Evolutionary conservation across 2,329 filamentous ascomycete species (phyloP).

Genomic region (Penicillium crustosum): DNA sequence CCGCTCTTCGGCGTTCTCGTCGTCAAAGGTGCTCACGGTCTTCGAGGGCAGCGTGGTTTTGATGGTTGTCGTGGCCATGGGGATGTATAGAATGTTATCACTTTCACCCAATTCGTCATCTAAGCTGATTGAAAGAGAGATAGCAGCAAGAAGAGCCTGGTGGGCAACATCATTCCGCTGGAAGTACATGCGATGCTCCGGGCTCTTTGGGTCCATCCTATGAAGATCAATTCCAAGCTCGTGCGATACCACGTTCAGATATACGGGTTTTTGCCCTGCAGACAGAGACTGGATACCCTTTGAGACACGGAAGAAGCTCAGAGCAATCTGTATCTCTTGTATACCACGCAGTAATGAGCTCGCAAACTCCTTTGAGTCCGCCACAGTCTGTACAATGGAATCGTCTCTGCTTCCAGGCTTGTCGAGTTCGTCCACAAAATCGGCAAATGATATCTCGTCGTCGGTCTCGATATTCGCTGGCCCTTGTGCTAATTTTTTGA

Average conservation of each 20-base stretch:
- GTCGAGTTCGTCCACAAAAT: slow-evolving; percentile 73
- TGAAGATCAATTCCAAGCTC: slow-evolving; percentile 93
- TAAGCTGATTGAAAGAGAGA: slow-evolving; percentile 87
- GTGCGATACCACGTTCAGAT: slow-evolving; percentile 89
- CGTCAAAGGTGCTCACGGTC: slow-evolving; percentile 75
- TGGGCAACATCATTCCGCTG: slow-evolving; percentile 89
- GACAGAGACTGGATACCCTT: slow-evolving; percentile 72
- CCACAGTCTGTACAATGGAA: slow-evolving; percentile 75
- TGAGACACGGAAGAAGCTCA: slow-evolving; percentile 85
- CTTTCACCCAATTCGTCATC: slow-evolving; percentile 85
- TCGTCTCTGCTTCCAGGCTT: slow-evolving; percentile 66
- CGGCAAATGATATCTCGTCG: slow-evolving; percentile 64
- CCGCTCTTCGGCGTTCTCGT: slow-evolving; percentile 72
- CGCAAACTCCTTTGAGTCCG: slow-evolving; percentile 88
- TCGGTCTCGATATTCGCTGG: slow-evolving; percentile 47
- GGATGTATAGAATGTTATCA: slow-evolving; percentile 86
- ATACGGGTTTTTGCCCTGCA: slow-evolving; percentile 67
- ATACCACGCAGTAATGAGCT: slow-evolving; percentile 88
- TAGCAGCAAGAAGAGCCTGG: slow-evolving; percentile 85
- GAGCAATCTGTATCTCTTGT: slow-evolving; percentile 92
- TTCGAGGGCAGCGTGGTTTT: slow-evolving; percentile 94
- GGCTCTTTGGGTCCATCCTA: slow-evolving; percentile 85
- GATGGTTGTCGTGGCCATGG: slow-evolving; percentile 94
- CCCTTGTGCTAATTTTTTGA: slow-evolving; percentile 37
- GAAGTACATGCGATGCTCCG: slow-evolving; percentile 98